Evolutionary conservation across 2,329 filamentous ascomycete species (phyloP), one percentile per base, ranked within the genome.

Genomic region (Alternaria tenuissima): DNA sequence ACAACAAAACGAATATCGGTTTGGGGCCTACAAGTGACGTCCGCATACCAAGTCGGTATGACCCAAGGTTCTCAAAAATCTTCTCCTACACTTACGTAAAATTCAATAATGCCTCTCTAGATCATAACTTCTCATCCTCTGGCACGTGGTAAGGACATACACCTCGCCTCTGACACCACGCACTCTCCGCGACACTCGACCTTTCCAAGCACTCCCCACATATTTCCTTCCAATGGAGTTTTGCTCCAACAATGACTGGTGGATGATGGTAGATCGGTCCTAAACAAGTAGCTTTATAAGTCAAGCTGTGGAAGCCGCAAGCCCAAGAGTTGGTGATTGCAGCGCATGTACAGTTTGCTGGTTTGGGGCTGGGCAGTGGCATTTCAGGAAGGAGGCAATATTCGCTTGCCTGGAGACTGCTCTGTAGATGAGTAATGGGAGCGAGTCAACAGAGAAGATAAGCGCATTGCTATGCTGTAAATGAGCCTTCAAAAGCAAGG

Each of bases 271-370:
- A 46, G 7, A 7, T 51, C 5, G 52, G 32, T 9, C 46, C 46
- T 7, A 44, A 14, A 32, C 57, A 56, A 3, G 39, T 32, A 14
- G 26, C 9, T 1, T 28, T 18, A 39, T 56, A 56, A 0, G 12
- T 7, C 3, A 52, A 46, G 7, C 18, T 38, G 9, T 48, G 52
- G 18, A 26, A 60, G 26, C 53, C 32, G 22, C 57, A 60, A 7
- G 44, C 41, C 46, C 41, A 60, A 6, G 47, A 28, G 12, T 49
- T 26, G 1, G 28, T 20, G 5, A 18, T 36, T 5, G 52, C 57
- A 8, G 39, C 20, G 41, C 57, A 60, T 4, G 41, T 47, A 22
- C 52, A 60, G 41, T 52, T 56, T 38, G 11, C n/a, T 18, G 56
- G 49, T 24, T 43, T 54, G 7, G 26, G 11, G 1, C 24, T 9